phyloP scores from a whole-genome alignment of 2,329 filamentous ascomycete genomes.

The Pyricularia grisea region DNA sequence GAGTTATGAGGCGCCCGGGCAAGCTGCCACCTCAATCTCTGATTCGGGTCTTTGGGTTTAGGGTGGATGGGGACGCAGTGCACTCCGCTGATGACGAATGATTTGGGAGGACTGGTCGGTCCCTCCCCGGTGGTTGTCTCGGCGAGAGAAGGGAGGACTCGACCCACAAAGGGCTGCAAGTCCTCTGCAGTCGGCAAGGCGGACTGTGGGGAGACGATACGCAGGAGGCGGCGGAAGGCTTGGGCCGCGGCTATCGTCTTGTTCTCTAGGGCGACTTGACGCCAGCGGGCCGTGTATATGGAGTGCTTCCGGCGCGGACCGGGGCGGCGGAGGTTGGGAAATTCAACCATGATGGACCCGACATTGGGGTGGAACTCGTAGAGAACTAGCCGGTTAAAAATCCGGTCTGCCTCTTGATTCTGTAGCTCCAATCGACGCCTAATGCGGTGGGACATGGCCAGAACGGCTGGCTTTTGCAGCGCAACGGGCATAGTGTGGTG shows the following conservation, averaged over 20 bases:
- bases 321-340: slow-evolving; percentile 26
- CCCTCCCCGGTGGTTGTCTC: background rate
- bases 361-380: slow-evolving; percentile 35
- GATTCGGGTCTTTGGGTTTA: slow-evolving; percentile 4
- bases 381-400: slow-evolving; percentile 39
- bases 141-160: slow-evolving; percentile 37
- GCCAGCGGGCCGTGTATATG: slow-evolving; percentile 12
- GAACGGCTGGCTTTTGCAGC: slow-evolving; percentile 54
- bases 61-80: slow-evolving; percentile 31
- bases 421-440: slow-evolving; percentile 31
- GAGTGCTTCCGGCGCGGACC: slow-evolving; percentile 10
- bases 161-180: slow-evolving; percentile 34
- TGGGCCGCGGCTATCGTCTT: slow-evolving; percentile 35
- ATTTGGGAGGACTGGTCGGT: slow-evolving; percentile 11
- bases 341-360: slow-evolving; percentile 36
- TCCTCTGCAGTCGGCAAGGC: slow-evolving; percentile 30
- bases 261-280: slow-evolving; percentile 20
- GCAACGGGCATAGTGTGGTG: slow-evolving; percentile 57
- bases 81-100: slow-evolving; percentile 37
- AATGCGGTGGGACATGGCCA: slow-evolving; percentile 48
- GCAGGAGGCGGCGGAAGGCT: slow-evolving; percentile 36
- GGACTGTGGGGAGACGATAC: slow-evolving; percentile 39
- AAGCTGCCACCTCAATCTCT: slow-evolving; percentile 31
- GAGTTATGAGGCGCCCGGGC: slow-evolving; percentile 36
- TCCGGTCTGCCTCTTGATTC: slow-evolving; percentile 41